Percentiles rank a stretch among this genome's conserved stretches.
Evolutionary conservation across 192 early-diverging fungal genomes (phyloP).

Genomic region (Coemansia biformis): DNA sequence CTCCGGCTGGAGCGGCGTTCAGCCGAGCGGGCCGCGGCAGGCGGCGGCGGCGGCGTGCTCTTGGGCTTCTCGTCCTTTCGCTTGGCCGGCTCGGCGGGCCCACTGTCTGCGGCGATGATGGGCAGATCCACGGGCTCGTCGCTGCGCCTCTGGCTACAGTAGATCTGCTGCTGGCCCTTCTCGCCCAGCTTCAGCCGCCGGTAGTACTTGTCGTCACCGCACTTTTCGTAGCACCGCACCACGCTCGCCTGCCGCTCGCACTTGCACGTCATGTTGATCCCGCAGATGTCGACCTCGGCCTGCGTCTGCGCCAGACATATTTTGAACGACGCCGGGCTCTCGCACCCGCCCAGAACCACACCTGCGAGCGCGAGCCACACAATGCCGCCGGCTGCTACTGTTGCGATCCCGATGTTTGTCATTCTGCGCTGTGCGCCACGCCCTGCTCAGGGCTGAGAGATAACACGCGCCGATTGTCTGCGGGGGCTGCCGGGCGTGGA

Average conservation of each 20-base stretch:
- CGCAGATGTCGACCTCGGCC: conserved; percentile 45
- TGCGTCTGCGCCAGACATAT: conserved; percentile 41
- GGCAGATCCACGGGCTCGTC: conserved; percentile 45
- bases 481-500: no score
- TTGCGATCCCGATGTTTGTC: conserved; percentile 1
- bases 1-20: background rate
- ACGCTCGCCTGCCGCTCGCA: conserved; percentile 37
- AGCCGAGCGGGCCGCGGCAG: background rate
- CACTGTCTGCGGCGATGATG: conserved; percentile 29
- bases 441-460: background rate
- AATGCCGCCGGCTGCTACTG: background rate
- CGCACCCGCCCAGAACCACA: conserved; percentile 8
- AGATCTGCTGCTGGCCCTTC: conserved; percentile 38
- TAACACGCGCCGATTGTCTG: no score
- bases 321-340: conserved; percentile 40
- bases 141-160: conserved; percentile 31
- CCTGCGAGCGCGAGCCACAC: background rate
- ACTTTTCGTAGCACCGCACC: conserved; percentile 36
- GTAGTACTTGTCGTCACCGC: conserved; percentile 38
- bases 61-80: conserved; percentile 5
- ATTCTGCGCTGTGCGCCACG: background rate
- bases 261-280: conserved; percentile 48
- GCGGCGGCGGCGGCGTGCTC: background rate
- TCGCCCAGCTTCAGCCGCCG: conserved; percentile 25
- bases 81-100: conserved; percentile 2